Evolutionary conservation across 768 basidiomycete genomes (phyloP).

Genomic region (Podaxis pistillaris): DNA sequence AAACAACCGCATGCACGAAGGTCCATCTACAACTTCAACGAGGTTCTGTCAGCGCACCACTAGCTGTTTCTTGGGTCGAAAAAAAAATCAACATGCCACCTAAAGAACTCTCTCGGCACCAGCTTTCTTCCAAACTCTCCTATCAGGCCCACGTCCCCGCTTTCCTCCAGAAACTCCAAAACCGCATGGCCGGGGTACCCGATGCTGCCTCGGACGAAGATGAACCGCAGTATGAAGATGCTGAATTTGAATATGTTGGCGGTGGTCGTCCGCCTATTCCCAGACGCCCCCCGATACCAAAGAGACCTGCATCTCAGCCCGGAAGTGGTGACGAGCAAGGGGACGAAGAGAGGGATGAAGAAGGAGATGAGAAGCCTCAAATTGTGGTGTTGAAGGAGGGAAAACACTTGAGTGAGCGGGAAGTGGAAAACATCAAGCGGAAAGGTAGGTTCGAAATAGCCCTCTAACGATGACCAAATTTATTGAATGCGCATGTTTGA

Average conservation of each 20-base stretch:
- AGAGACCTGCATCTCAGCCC: constrained; percentile 63
- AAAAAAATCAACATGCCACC: constrained; percentile 33
- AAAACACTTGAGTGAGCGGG: constrained; percentile 77
- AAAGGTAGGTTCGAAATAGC: constrained; percentile 47
- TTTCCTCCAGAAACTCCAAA: constrained; percentile 67
- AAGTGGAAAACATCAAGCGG: constrained; percentile 75
- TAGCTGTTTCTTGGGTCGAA: neutral
- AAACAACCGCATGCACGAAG: neutral
- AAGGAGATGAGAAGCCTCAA: constrained; percentile 79
- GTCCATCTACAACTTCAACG: too few species aligned
- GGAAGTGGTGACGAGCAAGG: constrained; percentile 49
- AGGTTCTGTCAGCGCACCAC: too few species aligned
- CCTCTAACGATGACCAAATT: neutral
- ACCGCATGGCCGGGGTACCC: constrained; percentile 52
- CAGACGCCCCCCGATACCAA: constrained; percentile 66
- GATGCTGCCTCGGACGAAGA: constrained; percentile 49
- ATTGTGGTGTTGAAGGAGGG: constrained; percentile 87
- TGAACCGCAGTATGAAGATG: constrained; percentile 31
- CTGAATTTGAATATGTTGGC: constrained; percentile 62
- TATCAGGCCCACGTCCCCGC: constrained; percentile 61
- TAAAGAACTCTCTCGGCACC: constrained; percentile 68
- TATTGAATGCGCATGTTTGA: neutral
- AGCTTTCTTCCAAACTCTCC: constrained; percentile 67
- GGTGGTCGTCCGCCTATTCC: constrained; percentile 76
- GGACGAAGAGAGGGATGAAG: constrained; percentile 51